Conservation (phyloP, 2,329 filamentous ascomycete species). For the Trichophaea hybrida region DNA sequence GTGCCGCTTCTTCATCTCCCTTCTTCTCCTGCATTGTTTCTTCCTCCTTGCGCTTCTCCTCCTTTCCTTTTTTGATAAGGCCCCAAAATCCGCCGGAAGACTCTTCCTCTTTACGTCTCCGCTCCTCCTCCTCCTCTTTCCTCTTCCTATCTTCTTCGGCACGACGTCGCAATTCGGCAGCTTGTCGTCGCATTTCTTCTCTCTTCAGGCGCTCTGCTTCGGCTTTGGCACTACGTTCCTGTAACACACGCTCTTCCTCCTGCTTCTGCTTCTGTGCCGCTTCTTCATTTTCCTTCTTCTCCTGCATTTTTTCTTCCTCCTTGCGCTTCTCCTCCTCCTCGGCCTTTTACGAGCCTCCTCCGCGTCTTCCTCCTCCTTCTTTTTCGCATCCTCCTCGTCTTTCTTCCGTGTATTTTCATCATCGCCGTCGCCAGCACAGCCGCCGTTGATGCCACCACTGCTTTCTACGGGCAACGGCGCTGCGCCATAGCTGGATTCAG, state of each 20-base stretch:
- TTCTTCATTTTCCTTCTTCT: not conserved
- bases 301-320: not conserved
- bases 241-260: not conserved
- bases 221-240: not conserved
- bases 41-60: too few species aligned
- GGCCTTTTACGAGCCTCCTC: not conserved
- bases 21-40: too few species aligned
- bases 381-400: not conserved
- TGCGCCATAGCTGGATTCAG: not conserved
- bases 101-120: not conserved
- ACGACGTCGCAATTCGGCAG: not conserved
- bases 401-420: not conserved
- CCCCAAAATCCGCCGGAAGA: too few species aligned
- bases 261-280: not conserved
- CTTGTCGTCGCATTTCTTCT: not conserved
- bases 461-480: not conserved
- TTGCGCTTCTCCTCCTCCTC: not conserved
- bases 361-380: not conserved
- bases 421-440: not conserved
- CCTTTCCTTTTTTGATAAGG: too few species aligned
- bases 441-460: not conserved
- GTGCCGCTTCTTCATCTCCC: too few species aligned
- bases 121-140: not conserved
- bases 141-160: not conserved
- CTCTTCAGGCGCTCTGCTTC: not conserved